A percentile compares a stretch with the other conserved stretches of the same genome.
Conservation (phyloP, 306 rosid species). For the cucumber (Cucumis sativus) region Cucumber_9930_V3 NC_026657.2:38513001-38513500, state of each 20-base stretch:
- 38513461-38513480: background rate
- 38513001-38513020: background rate
- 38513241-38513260: background rate
- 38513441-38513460: background rate
- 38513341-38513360: background rate
- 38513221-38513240: background rate
- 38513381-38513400: background rate
- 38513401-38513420: background rate
- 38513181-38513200: background rate
- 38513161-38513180: background rate
- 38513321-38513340: background rate
- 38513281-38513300: background rate
- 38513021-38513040: no score
- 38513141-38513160: background rate
- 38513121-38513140: background rate
- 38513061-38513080: background rate
- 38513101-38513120: background rate
- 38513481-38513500: background rate
- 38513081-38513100: background rate
- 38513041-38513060: background rate
- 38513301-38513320: background rate
- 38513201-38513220: background rate
- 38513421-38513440: background rate
- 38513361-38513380: background rate
- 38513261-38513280: background rate